Evolutionary conservation across 2,329 filamentous ascomycete species (phyloP), one percentile per base, ranked within the genome.

Genomic region (Bipolaris oryzae): DNA sequence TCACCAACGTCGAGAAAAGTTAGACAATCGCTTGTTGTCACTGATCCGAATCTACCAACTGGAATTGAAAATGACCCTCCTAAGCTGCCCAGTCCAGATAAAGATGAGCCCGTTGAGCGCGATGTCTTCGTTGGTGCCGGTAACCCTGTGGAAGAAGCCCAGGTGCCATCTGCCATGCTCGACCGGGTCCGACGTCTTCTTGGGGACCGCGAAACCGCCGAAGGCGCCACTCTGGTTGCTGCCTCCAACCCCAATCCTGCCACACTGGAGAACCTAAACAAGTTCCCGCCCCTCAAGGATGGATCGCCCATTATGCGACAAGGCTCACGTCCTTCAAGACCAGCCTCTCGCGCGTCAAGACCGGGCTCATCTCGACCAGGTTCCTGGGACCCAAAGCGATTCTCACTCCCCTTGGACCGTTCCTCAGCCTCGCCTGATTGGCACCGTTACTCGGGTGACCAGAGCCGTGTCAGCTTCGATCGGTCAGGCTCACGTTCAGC

Each of bases 391-490:
- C 64, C 57, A 53, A 62, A 67, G 48, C 61, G 62, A 33, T 73
- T 69, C 56, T 69, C 68, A 9, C 59, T 58, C 15, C 70, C 69
- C 53, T 69, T 69, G 28, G 71, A 74, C 35, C 67, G 65, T 25
- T 62, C 61, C 9, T 74, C 72, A n/a, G 61, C 62, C 0, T 70
- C 71, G 2, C 66, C 64, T 20, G 74, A 75, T 33, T 71, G 67
- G 63, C 64, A 65, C n/a, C 61, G 70, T 23, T 67, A 70, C 15
- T 63, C 69, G 11, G 69, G 72, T 31, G 63, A 72, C 55, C 60
- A 70, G 63, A 55, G 76, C 60, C 66, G 73, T 63, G 60, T 78
- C 62, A 72, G 76, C 66, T 62, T 76, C 69, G 66, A 76, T 70
- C 62, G 39, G 50, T 67, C 76, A 11, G 74, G 70, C 31, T 71